Evolutionary conservation across 208 protist genomes (phyloP).

Genomic region (Trypanosoma melophagium): DNA sequence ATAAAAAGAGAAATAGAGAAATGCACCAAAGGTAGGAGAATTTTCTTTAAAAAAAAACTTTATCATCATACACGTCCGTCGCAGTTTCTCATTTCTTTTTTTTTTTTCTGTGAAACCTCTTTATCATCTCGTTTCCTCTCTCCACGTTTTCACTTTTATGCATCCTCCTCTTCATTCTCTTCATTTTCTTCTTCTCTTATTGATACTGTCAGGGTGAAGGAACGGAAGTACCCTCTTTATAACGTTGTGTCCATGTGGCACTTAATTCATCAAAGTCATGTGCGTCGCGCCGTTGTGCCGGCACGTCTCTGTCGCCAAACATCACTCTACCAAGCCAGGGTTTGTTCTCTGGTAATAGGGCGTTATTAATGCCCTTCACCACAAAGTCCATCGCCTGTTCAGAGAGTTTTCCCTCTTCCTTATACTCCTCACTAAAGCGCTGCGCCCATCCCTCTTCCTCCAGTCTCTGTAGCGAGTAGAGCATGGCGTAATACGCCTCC

Average conservation of each 20-base stretch:
- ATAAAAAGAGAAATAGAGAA: background rate
- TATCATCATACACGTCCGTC: too few relatives aligned
- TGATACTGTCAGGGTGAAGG: background rate
- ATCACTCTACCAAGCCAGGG: slow-evolving; percentile 88
- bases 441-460: slow-evolving; percentile 88
- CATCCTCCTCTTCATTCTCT: background rate
- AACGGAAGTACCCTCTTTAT: slow-evolving; percentile 35
- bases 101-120: background rate
- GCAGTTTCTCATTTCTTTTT: too few relatives aligned
- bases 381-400: slow-evolving; percentile 91
- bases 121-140: background rate
- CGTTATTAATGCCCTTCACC: slow-evolving; percentile 72
- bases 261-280: slow-evolving; percentile 66
- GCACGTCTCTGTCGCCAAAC: slow-evolving; percentile 73
- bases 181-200: slow-evolving; percentile 4
- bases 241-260: slow-evolving; percentile 74
- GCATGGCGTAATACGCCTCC: slow-evolving; percentile 90
- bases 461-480: slow-evolving; percentile 88
- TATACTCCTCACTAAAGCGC: slow-evolving; percentile 72
- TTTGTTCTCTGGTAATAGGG: slow-evolving; percentile 89
- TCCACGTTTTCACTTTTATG: background rate
- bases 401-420: slow-evolving; percentile 35
- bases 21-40: too few relatives aligned
- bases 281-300: slow-evolving; percentile 37
- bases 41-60: too few relatives aligned